Evolutionary conservation across 768 basidiomycete genomes (phyloP).

Genomic region (Pleurotus ostreatus): DNA sequence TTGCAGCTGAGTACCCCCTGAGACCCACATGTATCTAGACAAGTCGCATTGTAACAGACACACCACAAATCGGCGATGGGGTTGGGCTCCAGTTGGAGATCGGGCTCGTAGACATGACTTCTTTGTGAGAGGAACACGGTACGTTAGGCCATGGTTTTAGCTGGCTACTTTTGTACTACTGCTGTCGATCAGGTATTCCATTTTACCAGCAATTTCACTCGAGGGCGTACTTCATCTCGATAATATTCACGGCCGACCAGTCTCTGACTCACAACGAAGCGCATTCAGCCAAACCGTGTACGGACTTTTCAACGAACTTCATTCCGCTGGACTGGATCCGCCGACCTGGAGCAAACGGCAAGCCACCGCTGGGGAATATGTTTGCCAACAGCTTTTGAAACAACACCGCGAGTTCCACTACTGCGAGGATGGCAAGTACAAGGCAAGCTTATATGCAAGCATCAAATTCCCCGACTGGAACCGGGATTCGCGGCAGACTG

Average conservation of each 20-base stretch:
- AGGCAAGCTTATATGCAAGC: slow-evolving; percentile 10
- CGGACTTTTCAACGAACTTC: slow-evolving; percentile 9
- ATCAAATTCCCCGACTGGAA: slow-evolving; percentile 11
- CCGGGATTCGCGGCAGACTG: neutral
- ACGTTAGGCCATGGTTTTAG: no score
- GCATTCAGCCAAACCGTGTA: slow-evolving; percentile 6
- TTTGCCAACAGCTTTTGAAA: slow-evolving; percentile 8
- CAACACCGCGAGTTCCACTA: slow-evolving; percentile 13
- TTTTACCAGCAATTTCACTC: no score
- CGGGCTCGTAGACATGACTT: no score
- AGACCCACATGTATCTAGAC: no score
- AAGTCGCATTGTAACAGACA: no score
- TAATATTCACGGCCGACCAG: neutral
- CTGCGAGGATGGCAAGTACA: slow-evolving; percentile 12
- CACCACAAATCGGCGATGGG: no score
- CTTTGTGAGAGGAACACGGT: no score
- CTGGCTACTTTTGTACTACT: no score
- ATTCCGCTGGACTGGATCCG: neutral
- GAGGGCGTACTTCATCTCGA: no score
- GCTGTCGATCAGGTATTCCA: no score
- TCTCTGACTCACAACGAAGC: neutral
- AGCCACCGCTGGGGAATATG: slow-evolving; percentile 6
- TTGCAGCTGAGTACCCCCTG: no score
- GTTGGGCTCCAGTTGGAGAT: no score
- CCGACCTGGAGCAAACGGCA: slow-evolving; percentile 7